Evolutionary conservation across 169 alveolate species (phyloP).

Genomic region (Plasmodium ovale): DNA sequence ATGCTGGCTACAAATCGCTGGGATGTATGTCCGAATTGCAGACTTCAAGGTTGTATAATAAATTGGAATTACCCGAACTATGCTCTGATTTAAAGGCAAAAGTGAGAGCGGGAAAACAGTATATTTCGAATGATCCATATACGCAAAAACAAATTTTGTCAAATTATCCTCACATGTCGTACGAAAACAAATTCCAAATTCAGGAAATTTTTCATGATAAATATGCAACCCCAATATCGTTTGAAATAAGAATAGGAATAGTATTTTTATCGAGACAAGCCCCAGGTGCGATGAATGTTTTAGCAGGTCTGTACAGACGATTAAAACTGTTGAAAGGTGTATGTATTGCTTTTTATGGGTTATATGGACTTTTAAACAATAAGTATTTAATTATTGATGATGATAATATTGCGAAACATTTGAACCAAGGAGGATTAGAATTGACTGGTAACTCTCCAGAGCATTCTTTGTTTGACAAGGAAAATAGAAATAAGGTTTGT

Average conservation of each 20-base stretch:
- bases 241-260: conserved; percentile 90
- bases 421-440: conserved; percentile 97
- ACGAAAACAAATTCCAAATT: conserved; percentile 77
- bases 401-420: conserved; percentile 90
- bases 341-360: conserved; percentile 92
- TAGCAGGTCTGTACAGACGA: conserved; percentile 96
- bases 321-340: conserved; percentile 84
- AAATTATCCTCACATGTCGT: conserved; percentile 89
- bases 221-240: conserved; percentile 53
- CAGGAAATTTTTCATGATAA: conserved; percentile 83
- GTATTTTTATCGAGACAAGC: conserved; percentile 95
- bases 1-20: conserved; percentile 43
- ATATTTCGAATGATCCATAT: conserved; percentile 88
- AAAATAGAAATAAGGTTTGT: conserved; percentile 80
- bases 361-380: conserved; percentile 93
- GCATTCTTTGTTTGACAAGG: conserved; percentile 81
- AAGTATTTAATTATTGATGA: conserved; percentile 89
- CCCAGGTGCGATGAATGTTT: conserved; percentile 97
- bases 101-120: conserved; percentile 82
- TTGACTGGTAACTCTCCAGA: conserved; percentile 91
- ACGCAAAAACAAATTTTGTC: conserved; percentile 90
- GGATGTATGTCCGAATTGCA: conserved; percentile 78
- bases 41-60: conserved; percentile 71
- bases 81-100: conserved; percentile 80
- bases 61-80: conserved; percentile 79